Conservation (phyloP, 2,329 filamentous ascomycete genomes). For the Fusarium sterilihyphosum region DNA sequence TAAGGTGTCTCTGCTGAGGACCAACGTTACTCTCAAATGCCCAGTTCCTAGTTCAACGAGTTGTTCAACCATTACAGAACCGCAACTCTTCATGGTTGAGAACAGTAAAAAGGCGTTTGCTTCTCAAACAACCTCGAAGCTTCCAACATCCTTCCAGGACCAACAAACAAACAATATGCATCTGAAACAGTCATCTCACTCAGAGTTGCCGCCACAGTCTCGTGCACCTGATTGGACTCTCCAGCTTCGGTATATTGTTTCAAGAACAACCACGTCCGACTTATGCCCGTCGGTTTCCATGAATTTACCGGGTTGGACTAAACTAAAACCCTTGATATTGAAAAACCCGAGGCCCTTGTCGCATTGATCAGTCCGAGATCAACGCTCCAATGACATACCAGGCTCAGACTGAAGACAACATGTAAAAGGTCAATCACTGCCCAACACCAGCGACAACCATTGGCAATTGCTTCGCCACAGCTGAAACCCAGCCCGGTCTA, state of each 20-base stretch:
- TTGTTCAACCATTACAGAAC: neutral
- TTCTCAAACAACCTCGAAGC: neutral
- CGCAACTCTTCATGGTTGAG: neutral
- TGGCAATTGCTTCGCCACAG: neutral
- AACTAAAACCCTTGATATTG: neutral
- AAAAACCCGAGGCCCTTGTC: neutral
- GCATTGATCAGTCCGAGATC: neutral
- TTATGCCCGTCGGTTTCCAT: conserved; percentile 17
- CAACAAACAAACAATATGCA: conserved; percentile 7
- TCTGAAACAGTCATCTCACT: conserved; percentile 17
- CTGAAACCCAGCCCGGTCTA: conserved; percentile 12
- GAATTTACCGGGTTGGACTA: neutral
- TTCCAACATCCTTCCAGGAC: neutral
- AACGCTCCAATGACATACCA: neutral
- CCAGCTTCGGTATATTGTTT: neutral
- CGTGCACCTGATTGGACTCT: conserved; percentile 17
- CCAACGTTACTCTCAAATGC: neutral
- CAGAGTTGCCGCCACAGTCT: conserved; percentile 5
- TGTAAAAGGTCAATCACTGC: neutral
- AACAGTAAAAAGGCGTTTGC: neutral
- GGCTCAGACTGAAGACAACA: neutral
- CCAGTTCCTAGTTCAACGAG: neutral
- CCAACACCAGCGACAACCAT: neutral
- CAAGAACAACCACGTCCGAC: conserved; percentile 22
- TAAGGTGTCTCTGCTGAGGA: neutral